These are phyloP conservation scores for Lentinula detonsa DNA, from an alignment of 768 basidiomycete genomes.

Conservation along the genomic window DNA sequence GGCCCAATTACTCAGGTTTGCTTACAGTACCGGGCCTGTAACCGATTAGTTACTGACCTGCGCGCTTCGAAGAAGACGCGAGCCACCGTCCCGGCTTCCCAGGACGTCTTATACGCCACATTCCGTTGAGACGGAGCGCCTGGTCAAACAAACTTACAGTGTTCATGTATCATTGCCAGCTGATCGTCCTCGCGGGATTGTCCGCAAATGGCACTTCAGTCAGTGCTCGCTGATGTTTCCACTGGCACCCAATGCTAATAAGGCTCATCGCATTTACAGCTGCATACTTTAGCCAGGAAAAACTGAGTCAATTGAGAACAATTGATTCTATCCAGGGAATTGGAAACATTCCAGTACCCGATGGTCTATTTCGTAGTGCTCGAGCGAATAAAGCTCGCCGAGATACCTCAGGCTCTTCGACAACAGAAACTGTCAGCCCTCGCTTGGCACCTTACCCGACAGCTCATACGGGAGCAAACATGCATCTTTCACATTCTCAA, in stretches of 20 bases:
- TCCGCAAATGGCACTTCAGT: constrained; percentile 85
- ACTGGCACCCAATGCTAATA: constrained; percentile 5
- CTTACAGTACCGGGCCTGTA: constrained; percentile 6
- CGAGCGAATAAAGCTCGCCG: constrained; percentile 59
- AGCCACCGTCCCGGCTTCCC: background rate
- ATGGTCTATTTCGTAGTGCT: constrained; percentile 76
- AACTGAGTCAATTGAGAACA: constrained; percentile 62
- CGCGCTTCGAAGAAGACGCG: constrained; percentile 11
- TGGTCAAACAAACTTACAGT: constrained; percentile 83
- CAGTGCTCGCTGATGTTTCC: constrained; percentile 21
- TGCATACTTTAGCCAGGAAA: constrained; percentile 80
- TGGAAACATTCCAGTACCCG: constrained; percentile 62
- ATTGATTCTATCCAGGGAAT: constrained; percentile 66
- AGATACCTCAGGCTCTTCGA: constrained; percentile 31
- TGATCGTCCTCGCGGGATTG: constrained; percentile 42
- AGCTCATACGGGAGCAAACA: constrained; percentile 15
- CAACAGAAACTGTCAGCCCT: background rate
- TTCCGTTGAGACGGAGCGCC: constrained; percentile 43
- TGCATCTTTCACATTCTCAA: constrained; percentile 18
- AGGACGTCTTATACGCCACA: constrained; percentile 14
- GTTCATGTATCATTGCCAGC: constrained; percentile 63
- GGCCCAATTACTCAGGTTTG: constrained; percentile 69
- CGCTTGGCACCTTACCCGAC: background rate
- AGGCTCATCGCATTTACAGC: constrained; percentile 34
- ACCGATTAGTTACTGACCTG: constrained; percentile 7